A percentile compares a stretch with the other conserved stretches of the same genome.
These are phyloP conservation scores for Nasturtium officinale DNA, from an alignment of 345 rosid genomes.

Conservation along the genomic window DNA sequence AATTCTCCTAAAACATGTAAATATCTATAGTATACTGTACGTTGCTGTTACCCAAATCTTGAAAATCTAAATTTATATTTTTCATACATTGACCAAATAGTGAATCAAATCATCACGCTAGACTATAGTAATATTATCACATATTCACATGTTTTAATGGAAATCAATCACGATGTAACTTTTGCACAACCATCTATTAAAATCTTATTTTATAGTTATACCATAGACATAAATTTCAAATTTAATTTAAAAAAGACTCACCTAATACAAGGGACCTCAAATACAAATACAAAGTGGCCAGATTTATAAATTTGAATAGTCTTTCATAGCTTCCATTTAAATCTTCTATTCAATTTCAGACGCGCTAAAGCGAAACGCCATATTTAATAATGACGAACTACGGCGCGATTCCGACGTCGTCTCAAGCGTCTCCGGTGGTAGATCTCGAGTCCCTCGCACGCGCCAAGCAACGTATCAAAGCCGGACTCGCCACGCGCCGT, in stretches of 20 bases:
- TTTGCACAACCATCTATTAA: background rate
- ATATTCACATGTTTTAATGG: background rate
- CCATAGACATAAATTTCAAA: background rate
- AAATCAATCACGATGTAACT: background rate
- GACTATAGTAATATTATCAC: background rate
- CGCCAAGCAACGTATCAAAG: conserved; percentile 61
- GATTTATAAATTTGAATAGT: background rate
- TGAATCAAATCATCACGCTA: conserved; percentile 18
- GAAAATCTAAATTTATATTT: background rate
- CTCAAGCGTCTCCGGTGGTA: conserved; percentile 44
- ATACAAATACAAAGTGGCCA: background rate
- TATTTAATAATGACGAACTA: conserved; percentile 56
- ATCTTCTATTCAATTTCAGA: background rate
- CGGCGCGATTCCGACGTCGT: conserved; percentile 79
- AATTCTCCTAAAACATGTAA: background rate
- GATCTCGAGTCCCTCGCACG: conserved; percentile 61
- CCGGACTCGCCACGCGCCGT: conserved; percentile 61
- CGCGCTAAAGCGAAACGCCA: background rate
- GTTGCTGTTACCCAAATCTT: conserved; percentile 8
- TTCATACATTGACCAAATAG: conserved; percentile 10
- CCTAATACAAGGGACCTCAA: background rate
- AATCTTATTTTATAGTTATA: background rate
- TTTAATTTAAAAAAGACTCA: background rate
- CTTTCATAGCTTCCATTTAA: conserved; percentile 6
- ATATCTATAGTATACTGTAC: background rate